These are phyloP conservation scores for Poa annua DNA, from an alignment of 176 grass and related monocot species.

Conservation along the genomic window DNA sequence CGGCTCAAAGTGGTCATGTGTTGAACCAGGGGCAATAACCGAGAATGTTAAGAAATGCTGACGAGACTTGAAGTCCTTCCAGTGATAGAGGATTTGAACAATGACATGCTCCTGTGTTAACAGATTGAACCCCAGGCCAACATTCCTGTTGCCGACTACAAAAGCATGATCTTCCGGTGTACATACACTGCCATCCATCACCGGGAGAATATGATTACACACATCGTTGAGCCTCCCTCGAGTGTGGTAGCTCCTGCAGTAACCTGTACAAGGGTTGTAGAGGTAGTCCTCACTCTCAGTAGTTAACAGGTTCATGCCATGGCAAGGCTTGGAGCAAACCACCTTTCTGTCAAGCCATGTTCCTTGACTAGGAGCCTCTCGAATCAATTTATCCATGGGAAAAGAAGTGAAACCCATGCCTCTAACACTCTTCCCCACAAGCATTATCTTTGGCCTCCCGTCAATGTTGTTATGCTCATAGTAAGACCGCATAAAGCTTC, in stretches of 20 bases:
- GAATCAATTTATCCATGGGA: background rate
- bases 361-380: background rate
- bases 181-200: background rate
- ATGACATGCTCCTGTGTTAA: background rate
- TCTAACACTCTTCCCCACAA: background rate
- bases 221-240: too few species aligned
- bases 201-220: too few species aligned
- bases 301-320: background rate
- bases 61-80: background rate
- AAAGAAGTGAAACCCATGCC: background rate
- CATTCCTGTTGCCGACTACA: background rate
- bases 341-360: background rate
- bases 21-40: too few species aligned
- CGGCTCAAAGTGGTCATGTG: background rate
- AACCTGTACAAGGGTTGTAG: background rate
- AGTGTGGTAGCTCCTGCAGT: too few species aligned
- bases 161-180: background rate
- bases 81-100: background rate
- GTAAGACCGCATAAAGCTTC: background rate
- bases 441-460: background rate
- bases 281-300: background rate
- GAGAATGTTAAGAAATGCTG: background rate
- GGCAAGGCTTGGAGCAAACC: background rate
- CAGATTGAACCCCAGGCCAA: background rate
- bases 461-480: background rate